These are phyloP conservation scores for Penicillium dipodomyicola DNA, from an alignment of 495 filamentous ascomycete genomes.

Conservation along the genomic window DNA sequence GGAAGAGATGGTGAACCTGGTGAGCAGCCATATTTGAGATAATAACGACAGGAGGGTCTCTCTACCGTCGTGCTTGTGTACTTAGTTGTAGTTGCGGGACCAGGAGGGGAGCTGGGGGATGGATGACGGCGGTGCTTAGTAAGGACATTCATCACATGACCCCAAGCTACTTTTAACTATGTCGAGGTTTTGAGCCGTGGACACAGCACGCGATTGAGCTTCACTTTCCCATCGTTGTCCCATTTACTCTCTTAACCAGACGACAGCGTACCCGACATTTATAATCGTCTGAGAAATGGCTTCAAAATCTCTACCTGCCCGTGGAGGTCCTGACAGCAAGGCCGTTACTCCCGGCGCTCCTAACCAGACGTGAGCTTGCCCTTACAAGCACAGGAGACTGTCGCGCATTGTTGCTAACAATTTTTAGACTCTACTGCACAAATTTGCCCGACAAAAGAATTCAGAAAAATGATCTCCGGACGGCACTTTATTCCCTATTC, in stretches of 20 bases:
- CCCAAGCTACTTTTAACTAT: conserved; percentile 5
- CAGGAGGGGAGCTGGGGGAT: conserved; percentile 22
- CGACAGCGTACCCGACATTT: background rate
- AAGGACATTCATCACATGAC: conserved; percentile 33
- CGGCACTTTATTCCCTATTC: conserved; percentile 87
- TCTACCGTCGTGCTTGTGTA: conserved; percentile 76
- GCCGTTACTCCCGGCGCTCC: conserved; percentile 43
- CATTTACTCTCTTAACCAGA: background rate
- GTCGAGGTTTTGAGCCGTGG: conserved; percentile 14
- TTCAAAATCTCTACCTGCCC: conserved; percentile 36
- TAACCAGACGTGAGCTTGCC: conserved; percentile 67
- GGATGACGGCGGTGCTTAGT: conserved; percentile 28
- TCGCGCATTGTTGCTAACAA: conserved; percentile 28
- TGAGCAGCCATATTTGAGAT: conserved; percentile 67
- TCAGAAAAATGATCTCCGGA: conserved; percentile 76
- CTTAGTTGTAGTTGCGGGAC: conserved; percentile 4
- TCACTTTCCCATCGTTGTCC: conserved; percentile 1
- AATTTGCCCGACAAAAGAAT: conserved; percentile 79
- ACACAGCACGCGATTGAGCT: conserved; percentile 14
- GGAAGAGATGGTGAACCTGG: conserved; percentile 95
- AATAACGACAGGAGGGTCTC: conserved; percentile 93
- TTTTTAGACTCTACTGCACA: conserved; percentile 72
- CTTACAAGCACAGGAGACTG: conserved; percentile 14
- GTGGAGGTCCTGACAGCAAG: conserved; percentile 40
- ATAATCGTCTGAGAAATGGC: conserved; percentile 33